A percentile compares a stretch with the other conserved stretches of the same genome.
Evolutionary conservation across 78 protist genomes (phyloP).

Genomic region (Speleostelium caveatum): DNA sequence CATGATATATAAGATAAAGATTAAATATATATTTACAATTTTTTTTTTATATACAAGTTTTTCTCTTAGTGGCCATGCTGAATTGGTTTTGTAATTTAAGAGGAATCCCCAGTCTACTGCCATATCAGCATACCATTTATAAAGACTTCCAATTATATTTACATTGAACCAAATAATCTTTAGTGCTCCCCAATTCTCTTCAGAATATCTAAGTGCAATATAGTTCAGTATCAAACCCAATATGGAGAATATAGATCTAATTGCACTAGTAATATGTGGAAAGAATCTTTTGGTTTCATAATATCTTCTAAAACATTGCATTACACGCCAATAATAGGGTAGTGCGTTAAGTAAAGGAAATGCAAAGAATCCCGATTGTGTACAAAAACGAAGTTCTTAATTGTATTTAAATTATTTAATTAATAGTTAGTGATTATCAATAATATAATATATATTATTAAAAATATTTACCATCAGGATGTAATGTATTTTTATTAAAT

Average conservation of each 20-base stretch:
- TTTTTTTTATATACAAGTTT: conserved; percentile 31
- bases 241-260: conserved; percentile 57
- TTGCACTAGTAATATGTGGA: conserved; percentile 75
- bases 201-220: conserved; percentile 28
- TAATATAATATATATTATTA: not conserved
- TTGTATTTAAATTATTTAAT: not conserved
- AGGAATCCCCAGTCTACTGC: conserved; percentile 73
- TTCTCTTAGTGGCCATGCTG: conserved; percentile 46
- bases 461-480: not conserved
- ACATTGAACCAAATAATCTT: conserved; percentile 33
- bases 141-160: conserved; percentile 46
- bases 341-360: conserved; percentile 43
- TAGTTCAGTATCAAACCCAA: conserved; percentile 13
- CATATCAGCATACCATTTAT: conserved; percentile 69
- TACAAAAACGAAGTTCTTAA: conserved; percentile 20
- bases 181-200: not conserved
- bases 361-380: conserved; percentile 26
- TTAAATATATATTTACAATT: conserved; percentile 20
- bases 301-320: conserved; percentile 74
- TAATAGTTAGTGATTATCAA: not conserved
- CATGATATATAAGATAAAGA: not conserved
- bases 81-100: not conserved
- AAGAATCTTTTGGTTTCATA: conserved; percentile 66
- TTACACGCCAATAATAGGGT: conserved; percentile 48
- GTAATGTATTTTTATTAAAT: conserved; percentile 31